Percentiles rank a stretch among this genome's conserved stretches.
Conservation (phyloP, 2,329 filamentous ascomycete genomes). For the Aureobasidium uvarum region DNA sequence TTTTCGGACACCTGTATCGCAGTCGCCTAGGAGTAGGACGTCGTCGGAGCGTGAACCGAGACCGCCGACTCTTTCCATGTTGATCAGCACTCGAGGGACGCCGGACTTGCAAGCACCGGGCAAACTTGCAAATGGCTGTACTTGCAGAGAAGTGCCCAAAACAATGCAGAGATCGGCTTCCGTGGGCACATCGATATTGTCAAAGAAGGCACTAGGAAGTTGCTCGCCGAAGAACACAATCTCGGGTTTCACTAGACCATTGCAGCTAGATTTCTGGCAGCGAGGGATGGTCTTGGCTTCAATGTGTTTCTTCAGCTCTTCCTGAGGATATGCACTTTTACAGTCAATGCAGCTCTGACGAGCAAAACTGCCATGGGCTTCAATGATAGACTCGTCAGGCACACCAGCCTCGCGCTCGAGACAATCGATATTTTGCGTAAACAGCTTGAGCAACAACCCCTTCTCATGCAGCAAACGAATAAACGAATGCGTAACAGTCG, state of each 20-base stretch:
- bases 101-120: slow-evolving; percentile 62
- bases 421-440: slow-evolving; percentile 98
- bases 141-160: slow-evolving; percentile 82
- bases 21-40: slow-evolving; percentile 77
- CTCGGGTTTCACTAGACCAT: slow-evolving; percentile 84
- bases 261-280: slow-evolving; percentile 63
- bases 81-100: slow-evolving; percentile 79
- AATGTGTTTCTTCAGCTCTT: slow-evolving; percentile 70
- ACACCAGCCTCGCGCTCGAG: slow-evolving; percentile 86
- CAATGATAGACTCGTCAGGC: slow-evolving; percentile 74
- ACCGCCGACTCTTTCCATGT: slow-evolving; percentile 76
- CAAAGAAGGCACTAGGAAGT: slow-evolving; percentile 64
- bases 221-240: slow-evolving; percentile 92
- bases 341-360: slow-evolving; percentile 90
- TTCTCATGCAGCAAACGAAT: slow-evolving; percentile 78
- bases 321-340: slow-evolving; percentile 66
- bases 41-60: slow-evolving; percentile 78
- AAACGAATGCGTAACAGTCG: slow-evolving; percentile 88
- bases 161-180: slow-evolving; percentile 76
- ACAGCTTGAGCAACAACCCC: slow-evolving; percentile 75
- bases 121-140: slow-evolving; percentile 84
- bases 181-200: slow-evolving; percentile 54
- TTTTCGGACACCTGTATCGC: slow-evolving; percentile 75
- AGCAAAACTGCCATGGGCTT: slow-evolving; percentile 95
- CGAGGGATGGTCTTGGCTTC: slow-evolving; percentile 65